Conservation (phyloP, 1,284 basidiomycete genomes). For the Gastroboletus turbinatus region DNA sequence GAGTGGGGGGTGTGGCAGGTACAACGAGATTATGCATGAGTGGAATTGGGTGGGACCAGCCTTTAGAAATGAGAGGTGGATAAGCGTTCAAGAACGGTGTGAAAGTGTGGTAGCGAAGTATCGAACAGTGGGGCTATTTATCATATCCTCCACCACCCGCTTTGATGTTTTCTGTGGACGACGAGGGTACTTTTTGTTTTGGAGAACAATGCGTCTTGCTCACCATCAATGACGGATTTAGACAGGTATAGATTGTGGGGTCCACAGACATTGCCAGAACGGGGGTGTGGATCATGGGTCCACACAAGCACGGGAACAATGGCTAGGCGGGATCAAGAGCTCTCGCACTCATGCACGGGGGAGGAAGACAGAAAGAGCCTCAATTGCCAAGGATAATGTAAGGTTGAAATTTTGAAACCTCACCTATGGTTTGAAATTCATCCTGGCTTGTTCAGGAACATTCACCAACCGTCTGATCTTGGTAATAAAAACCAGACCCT, state of each 20-base stretch:
- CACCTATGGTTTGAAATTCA: not conserved
- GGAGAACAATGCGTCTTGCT: conserved; percentile 12
- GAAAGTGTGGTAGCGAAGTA: not conserved
- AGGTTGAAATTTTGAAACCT: not conserved
- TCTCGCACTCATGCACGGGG: not conserved
- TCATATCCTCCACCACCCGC: conserved; percentile 1
- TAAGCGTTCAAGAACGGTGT: not conserved
- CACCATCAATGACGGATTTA: not conserved
- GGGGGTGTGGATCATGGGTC: conserved; percentile 10
- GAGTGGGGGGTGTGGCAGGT: conserved; percentile 3
- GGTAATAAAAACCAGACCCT: not conserved
- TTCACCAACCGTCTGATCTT: not conserved
- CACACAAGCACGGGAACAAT: conserved; percentile 8
- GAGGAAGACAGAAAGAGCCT: not conserved
- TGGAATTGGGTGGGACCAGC: not conserved
- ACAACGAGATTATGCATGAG: not conserved
- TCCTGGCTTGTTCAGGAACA: not conserved
- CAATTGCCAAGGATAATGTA: not conserved
- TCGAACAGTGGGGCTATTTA: conserved; percentile 9
- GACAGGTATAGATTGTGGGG: not conserved
- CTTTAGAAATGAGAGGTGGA: not conserved
- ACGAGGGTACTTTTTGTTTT: not conserved
- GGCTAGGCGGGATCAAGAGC: not conserved
- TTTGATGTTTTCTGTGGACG: conserved; percentile 14
- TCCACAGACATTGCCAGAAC: conserved; percentile 4